A percentile compares a stretch with the other conserved stretches of the same genome.
Evolutionary conservation across 139 green algal genomes (phyloP).

Genomic region (Chlamydomonas incerta): DNA sequence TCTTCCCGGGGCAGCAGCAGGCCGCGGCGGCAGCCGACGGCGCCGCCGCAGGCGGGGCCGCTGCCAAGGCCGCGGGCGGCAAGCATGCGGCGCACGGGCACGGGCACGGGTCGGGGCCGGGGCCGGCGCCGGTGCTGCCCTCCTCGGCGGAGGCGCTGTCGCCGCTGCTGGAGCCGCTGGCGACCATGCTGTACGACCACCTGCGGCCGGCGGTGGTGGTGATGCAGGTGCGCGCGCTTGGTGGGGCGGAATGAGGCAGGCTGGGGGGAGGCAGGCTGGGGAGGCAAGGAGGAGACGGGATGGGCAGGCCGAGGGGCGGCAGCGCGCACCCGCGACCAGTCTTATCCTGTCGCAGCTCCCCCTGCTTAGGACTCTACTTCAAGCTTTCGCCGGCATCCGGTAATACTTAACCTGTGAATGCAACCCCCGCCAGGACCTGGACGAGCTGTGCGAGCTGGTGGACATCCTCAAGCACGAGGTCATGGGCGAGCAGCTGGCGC

Average conservation of each 20-base stretch:
- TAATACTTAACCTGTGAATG: too few relatives aligned
- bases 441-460: conserved; percentile 90
- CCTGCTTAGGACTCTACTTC: too few relatives aligned
- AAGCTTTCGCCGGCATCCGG: too few relatives aligned
- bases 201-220: conserved; percentile 83
- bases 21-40: background rate
- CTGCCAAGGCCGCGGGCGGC: background rate
- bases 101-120: background rate
- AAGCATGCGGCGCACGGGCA: background rate
- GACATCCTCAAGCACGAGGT: conserved; percentile 89
- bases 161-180: conserved; percentile 87
- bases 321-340: too few relatives aligned
- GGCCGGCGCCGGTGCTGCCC: conserved; percentile 10
- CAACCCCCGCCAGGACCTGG: conserved; percentile 63
- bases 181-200: conserved; percentile 91
- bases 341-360: too few relatives aligned
- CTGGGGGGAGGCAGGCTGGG: too few relatives aligned
- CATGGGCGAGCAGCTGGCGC: conserved; percentile 79
- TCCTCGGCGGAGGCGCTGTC: conserved; percentile 59
- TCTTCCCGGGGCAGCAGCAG: conserved; percentile 77
- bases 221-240: conserved; percentile 52
- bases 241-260: too few relatives aligned
- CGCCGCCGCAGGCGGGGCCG: background rate
- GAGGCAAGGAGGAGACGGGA: too few relatives aligned
- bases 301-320: too few relatives aligned